Percentiles rank a stretch among this genome's conserved stretches.
phyloP scores from a whole-genome alignment of 2,329 filamentous ascomycete genomes.

The Hypoxylon sp. region DNA sequence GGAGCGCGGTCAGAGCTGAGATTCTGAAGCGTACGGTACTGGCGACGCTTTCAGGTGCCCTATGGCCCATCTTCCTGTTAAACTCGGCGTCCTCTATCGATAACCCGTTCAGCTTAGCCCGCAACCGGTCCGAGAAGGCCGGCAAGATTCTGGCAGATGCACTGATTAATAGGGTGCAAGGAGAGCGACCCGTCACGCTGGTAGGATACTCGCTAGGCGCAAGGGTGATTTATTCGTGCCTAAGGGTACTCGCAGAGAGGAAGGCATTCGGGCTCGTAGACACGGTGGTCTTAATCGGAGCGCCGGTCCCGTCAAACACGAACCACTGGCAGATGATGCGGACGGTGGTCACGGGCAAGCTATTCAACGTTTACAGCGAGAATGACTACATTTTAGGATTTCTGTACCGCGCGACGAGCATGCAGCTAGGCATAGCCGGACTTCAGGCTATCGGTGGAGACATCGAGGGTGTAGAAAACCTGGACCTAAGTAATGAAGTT shows the following conservation, averaged over 20 bases:
- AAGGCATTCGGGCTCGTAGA: constrained; percentile 80
- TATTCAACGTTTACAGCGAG: constrained; percentile 90
- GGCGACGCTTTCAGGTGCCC: constrained; percentile 75
- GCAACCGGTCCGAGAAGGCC: constrained; percentile 83
- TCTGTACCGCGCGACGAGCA: constrained; percentile 85
- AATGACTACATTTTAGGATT: constrained; percentile 92
- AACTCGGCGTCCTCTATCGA: constrained; percentile 79
- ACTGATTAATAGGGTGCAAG: constrained; percentile 76
- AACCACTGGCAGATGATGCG: constrained; percentile 83
- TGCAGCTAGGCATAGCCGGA: constrained; percentile 87
- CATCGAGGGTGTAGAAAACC: constrained; percentile 75
- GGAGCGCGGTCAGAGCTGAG: constrained; percentile 79
- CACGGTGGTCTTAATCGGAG: constrained; percentile 77
- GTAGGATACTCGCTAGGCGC: constrained; percentile 78
- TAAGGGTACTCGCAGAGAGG: constrained; percentile 74
- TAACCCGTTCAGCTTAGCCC: constrained; percentile 85
- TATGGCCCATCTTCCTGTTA: constrained; percentile 79
- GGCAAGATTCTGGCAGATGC: constrained; percentile 80
- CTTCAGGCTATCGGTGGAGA: constrained; percentile 77
- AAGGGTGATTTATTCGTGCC: constrained; percentile 77
- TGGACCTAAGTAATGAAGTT: constrained; percentile 68
- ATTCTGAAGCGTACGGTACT: constrained; percentile 81
- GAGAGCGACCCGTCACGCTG: constrained; percentile 76
- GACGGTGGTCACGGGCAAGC: constrained; percentile 82
- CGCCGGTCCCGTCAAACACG: constrained; percentile 80